Base-by-base conservation (phyloP, 2,329 filamentous ascomycete species). In the Mollisiaceae sp. region DNA sequence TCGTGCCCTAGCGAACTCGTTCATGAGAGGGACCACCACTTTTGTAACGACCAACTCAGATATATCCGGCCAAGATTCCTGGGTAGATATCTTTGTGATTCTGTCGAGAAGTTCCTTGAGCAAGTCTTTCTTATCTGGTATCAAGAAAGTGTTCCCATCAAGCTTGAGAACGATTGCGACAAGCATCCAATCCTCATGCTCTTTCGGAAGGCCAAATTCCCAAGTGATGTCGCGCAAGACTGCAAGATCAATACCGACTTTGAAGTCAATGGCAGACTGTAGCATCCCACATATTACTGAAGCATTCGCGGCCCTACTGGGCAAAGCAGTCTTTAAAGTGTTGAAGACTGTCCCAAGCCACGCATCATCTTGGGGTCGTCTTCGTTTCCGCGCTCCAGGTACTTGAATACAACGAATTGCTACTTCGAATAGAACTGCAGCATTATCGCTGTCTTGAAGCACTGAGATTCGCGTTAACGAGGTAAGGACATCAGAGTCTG, bases 321-420 rank as follows among this genome's bases (percentile, higher is more conserved):
- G 59, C 62, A 77, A 71, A n/a, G 71, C 67, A 62, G 68, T 56
- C 57, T 68, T 69, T 1, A 77, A 56, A 1, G 69, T 66, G 27
- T 78, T 76, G 62, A 84, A 83, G n/a, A 83, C 73, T 2, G 77
- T 78, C 70, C 83, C 81, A 59, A 85, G 71, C 82, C 82, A 85
- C 15, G 78, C 75, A 45, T 79, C 79, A 71, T 85, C 83, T 27
- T 78, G 73, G 8, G 77, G 78, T 67, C 81, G 78, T 68, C 81
- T 78, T 43, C 78, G 75, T 58, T 82, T 80, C 55, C 80, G 80
- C 12, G 78, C 77, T 63, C 79, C 76, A 63, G 79, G 75, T 20
- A 79, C 60, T n/a, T 73, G 79, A 18, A 83, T 76, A 41, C 79
- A 80, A 41, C 80, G 78, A 27, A 80, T 78, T 3, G 81, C 80